Base-by-base conservation (phyloP, 2,329 filamentous ascomycete species). In the Phaeosphaeria sp. region DNA sequence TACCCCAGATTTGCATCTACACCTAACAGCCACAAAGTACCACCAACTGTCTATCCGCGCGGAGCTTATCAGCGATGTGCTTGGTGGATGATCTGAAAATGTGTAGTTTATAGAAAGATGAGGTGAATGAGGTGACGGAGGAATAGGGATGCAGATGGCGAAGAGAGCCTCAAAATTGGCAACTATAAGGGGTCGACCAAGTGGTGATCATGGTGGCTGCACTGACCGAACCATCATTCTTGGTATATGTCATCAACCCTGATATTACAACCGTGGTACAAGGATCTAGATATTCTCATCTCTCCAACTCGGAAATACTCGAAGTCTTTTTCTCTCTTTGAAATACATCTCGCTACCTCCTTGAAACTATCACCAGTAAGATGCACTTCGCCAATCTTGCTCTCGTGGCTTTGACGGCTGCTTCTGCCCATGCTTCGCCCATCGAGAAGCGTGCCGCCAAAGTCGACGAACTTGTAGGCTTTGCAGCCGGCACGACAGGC, bases 401-500 rank as follows among this genome's bases (percentile, higher is more conserved):
- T 25, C 57, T 68, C 6, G 57, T 62, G 39, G 66, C 66, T 44
- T 57, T 74, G 58, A 65, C 68, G 39, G 70, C 70, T 56, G 63
- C 67, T 11, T 70, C 70, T n/a, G 66, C 60, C 23, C 60, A 62
- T 30, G 67, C 58, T 22, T 60, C 59, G 21, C 69, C 68, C 13
- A 48, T 73, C 48, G 60, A 69, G 54, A 63, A 64, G 46, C 67
- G 70, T 30, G 72, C 72, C 44, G 70, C 71, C 42, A 54, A 64
- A 17, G 67, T 71, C 22, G 63, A 74, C 49, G 66, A 74, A 47
- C 68, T 74, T 21, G 72, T 75, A 44, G 83, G 82, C 25, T 84
- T 81, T 65, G 81, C 79, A 53, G 81, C 80, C 41, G 81, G 83
- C 52, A 87, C 84, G 3, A 86, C 80, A 5, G 85, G 85, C 52